Evolutionary conservation across 1,284 basidiomycete genomes (phyloP).

Genomic region (Apiotrichum gamsii): DNA sequence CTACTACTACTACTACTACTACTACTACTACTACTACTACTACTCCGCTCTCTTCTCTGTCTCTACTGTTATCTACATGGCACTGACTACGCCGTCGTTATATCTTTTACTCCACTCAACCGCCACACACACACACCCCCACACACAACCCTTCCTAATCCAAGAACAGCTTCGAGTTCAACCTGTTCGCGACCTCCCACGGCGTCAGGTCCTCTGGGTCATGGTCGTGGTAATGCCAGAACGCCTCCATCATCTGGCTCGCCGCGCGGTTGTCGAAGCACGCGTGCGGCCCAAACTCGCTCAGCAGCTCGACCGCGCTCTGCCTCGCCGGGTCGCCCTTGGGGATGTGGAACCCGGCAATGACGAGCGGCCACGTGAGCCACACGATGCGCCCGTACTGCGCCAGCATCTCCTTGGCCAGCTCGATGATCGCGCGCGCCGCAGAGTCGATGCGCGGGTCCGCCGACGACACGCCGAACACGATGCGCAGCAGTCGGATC

Average conservation of each 20-base stretch:
- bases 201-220: slow-evolving; percentile 19
- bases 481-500: slow-evolving; percentile 34
- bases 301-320: slow-evolving; percentile 32
- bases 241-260: slow-evolving; percentile 25
- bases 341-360: slow-evolving; percentile 39
- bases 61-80: no score
- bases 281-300: slow-evolving; percentile 41
- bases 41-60: no score
- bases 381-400: slow-evolving; percentile 38
- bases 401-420: slow-evolving; percentile 38
- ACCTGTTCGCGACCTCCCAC: slow-evolving; percentile 20
- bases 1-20: no score
- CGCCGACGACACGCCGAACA: slow-evolving; percentile 30
- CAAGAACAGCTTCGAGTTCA: slow-evolving; percentile 22
- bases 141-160: no score
- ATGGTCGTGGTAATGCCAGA: slow-evolving; percentile 26
- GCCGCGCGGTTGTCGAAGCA: slow-evolving; percentile 40
- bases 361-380: slow-evolving; percentile 44
- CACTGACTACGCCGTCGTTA: no score
- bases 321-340: slow-evolving; percentile 29
- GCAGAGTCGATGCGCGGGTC: slow-evolving; percentile 34
- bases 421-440: slow-evolving; percentile 36
- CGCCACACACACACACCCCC: no score
- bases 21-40: no score
- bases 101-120: no score